phyloP scores from a whole-genome alignment of 176 grass and related monocot genomes.

The Carex scoparia region DNA sequence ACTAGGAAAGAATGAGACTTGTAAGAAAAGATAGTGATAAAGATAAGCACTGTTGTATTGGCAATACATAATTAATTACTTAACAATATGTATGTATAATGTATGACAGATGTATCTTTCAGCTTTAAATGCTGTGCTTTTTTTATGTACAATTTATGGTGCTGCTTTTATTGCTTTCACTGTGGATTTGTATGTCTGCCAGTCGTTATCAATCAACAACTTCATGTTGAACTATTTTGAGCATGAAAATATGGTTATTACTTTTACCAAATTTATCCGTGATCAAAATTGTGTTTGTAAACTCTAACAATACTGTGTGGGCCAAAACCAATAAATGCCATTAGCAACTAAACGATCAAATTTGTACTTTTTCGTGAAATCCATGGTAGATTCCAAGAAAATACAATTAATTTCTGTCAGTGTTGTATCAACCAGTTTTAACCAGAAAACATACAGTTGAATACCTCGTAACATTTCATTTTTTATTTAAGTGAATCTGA shows the following conservation, averaged over 20 bases:
- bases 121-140: conserved; percentile 14
- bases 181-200: background rate
- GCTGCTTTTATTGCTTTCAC: background rate
- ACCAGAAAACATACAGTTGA: background rate
- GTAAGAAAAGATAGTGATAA: conserved; percentile 14
- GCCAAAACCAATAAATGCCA: background rate
- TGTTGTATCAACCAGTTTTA: background rate
- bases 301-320: background rate
- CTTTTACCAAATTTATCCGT: background rate
- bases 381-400: background rate
- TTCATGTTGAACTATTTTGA: conserved; percentile 2
- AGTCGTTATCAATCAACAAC: conserved; percentile 4
- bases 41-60: conserved; percentile 7
- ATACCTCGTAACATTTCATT: background rate
- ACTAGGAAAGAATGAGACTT: conserved; percentile 5
- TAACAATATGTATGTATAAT: background rate
- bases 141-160: conserved; percentile 16
- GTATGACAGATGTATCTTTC: conserved; percentile 12
- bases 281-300: background rate
- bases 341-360: background rate
- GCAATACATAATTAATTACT: background rate
- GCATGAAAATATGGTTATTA: background rate
- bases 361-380: background rate
- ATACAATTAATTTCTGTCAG: background rate
- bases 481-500: background rate